These are phyloP conservation scores for Fusarium floridanum DNA, from an alignment of 2,329 filamentous ascomycete species.

Conservation along the genomic window DNA sequence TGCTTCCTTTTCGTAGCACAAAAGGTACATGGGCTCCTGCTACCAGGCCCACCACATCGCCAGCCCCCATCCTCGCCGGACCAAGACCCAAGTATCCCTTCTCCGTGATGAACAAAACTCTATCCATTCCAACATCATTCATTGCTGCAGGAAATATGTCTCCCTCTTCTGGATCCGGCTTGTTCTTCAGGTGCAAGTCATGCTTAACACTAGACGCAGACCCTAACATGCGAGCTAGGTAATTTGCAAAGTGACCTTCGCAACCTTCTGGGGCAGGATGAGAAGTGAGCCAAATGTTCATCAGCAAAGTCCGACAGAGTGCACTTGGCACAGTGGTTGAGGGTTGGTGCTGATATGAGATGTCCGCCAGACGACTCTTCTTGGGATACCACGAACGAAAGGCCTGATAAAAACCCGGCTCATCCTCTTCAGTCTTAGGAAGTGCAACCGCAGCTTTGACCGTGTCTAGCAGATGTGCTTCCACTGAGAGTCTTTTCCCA, in stretches of 20 bases:
- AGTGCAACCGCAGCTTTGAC: neutral
- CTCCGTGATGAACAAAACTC: neutral
- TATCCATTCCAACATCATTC: constrained; percentile 11
- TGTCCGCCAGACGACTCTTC: neutral
- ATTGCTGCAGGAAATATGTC: constrained; percentile 18
- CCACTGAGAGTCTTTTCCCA: neutral
- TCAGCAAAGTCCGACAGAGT: constrained; percentile 1
- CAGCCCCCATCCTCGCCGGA: neutral
- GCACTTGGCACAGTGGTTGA: neutral
- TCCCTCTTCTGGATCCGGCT: constrained; percentile 1
- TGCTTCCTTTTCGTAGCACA: neutral
- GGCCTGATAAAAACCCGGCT: neutral
- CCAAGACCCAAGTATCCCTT: constrained; percentile 6
- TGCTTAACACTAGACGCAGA: neutral
- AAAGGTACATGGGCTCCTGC: constrained; percentile 13
- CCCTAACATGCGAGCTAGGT: neutral
- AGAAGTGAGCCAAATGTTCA: constrained; percentile 15
- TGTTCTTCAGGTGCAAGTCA: neutral
- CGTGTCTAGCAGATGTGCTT: neutral
- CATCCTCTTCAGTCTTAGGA: neutral
- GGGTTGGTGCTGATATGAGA: neutral
- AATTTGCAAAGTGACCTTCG: constrained; percentile 8
- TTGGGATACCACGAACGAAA: constrained; percentile 16
- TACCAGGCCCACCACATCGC: neutral
- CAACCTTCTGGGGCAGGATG: constrained; percentile 10